These are phyloP conservation scores for Rhizopogon vesiculosus DNA, from an alignment of 768 basidiomycete genomes.

Conservation along the genomic window DNA sequence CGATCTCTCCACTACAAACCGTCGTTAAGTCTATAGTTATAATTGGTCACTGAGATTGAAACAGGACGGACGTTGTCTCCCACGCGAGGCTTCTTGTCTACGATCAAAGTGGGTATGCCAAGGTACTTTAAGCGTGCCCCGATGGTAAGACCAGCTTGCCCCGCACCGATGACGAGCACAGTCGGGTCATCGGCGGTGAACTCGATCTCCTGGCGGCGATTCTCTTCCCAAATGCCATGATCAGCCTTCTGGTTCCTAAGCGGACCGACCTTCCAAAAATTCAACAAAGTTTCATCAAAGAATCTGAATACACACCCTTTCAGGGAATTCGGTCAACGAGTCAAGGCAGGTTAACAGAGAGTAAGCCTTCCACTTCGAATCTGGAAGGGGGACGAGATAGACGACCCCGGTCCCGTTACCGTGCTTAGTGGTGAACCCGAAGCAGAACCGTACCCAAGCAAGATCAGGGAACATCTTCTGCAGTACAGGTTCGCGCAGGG, in stretches of 20 bases:
- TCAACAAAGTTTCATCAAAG: background rate
- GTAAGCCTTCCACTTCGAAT: slow-evolving; percentile 55
- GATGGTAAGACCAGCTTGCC: slow-evolving; percentile 57
- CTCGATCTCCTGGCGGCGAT: slow-evolving; percentile 36
- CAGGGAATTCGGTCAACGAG: slow-evolving; percentile 50
- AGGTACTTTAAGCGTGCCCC: slow-evolving; percentile 64
- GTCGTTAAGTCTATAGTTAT: too few relatives aligned
- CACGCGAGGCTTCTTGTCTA: slow-evolving; percentile 48
- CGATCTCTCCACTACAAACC: too few relatives aligned
- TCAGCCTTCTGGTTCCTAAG: slow-evolving; percentile 18
- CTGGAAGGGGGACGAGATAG: slow-evolving; percentile 44
- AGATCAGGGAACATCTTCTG: slow-evolving; percentile 45
- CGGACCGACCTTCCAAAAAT: too few relatives aligned
- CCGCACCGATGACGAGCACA: slow-evolving; percentile 63
- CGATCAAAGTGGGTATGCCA: slow-evolving; percentile 48
- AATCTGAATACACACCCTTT: slow-evolving; percentile 26
- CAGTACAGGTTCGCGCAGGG: slow-evolving; percentile 25
- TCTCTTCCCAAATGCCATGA: slow-evolving; percentile 53
- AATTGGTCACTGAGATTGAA: too few relatives aligned
- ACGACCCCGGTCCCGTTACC: slow-evolving; percentile 51
- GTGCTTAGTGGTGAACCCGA: slow-evolving; percentile 47
- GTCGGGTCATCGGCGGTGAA: slow-evolving; percentile 46
- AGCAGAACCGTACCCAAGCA: slow-evolving; percentile 50
- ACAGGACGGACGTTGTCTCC: slow-evolving; percentile 37
- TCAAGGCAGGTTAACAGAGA: slow-evolving; percentile 58